Conservation (phyloP, 805 yeast species). For the Candida ulmi region DNA sequence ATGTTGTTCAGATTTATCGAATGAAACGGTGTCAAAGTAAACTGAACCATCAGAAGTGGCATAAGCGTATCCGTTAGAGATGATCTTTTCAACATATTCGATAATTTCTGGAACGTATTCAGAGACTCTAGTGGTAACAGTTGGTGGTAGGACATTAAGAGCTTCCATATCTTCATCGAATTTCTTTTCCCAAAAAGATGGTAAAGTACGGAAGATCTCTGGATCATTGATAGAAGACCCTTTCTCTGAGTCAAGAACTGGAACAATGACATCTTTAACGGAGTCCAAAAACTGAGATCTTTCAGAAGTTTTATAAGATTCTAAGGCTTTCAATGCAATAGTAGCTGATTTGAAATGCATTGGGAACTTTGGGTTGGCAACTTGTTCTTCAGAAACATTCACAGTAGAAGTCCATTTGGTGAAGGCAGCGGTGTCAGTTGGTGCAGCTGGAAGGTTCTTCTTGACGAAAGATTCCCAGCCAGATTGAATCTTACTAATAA, state of each 20-base stretch:
- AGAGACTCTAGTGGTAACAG: conserved; percentile 87
- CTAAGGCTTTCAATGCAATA: conserved; percentile 44
- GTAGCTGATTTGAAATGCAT: conserved; percentile 71
- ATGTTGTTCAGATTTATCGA: conserved; percentile 68
- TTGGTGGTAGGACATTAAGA: conserved; percentile 80
- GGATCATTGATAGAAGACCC: conserved; percentile 85
- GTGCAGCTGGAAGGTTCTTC: conserved; percentile 48
- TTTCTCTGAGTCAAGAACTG: conserved; percentile 59
- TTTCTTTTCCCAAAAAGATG: conserved; percentile 85
- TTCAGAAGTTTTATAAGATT: conserved; percentile 18
- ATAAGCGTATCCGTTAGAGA: conserved; percentile 80
- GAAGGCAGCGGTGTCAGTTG: conserved; percentile 33
- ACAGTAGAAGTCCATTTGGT: conserved; percentile 44
- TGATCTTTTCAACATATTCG: conserved; percentile 67
- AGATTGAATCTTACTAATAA: conserved; percentile 32
- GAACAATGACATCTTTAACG: conserved; percentile 74
- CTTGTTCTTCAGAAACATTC: conserved; percentile 45
- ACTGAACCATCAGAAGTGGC: conserved; percentile 84
- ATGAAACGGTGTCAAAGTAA: conserved; percentile 85
- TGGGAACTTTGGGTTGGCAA: conserved; percentile 72
- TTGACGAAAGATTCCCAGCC: conserved; percentile 46
- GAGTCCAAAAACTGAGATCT: conserved; percentile 36
- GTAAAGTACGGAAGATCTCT: conserved; percentile 69
- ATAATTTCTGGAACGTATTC: conserved; percentile 94
- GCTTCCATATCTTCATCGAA: conserved; percentile 81